Percentiles rank a stretch among this genome's conserved stretches.
phyloP scores from a whole-genome alignment of 306 rosid genomes.

The Trifolium fragiferum region DNA sequence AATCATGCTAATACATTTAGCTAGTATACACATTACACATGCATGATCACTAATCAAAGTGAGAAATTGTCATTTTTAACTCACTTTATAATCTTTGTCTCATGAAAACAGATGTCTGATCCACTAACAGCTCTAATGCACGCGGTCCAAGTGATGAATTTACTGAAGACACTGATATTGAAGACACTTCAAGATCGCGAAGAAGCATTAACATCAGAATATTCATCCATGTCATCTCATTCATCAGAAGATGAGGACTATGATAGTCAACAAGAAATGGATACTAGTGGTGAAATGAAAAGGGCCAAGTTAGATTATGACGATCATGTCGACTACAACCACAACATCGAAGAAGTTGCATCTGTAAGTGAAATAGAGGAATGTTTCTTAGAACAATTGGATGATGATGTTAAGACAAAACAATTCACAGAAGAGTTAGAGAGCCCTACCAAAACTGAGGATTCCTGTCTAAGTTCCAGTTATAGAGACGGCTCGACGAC shows the following conservation, averaged over 20 bases:
- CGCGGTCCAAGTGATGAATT: slow-evolving; percentile 98
- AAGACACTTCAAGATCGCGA: slow-evolving; percentile 78
- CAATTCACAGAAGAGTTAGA: slow-evolving; percentile 13
- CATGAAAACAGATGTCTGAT: slow-evolving; percentile 87
- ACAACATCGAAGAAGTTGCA: slow-evolving; percentile 58
- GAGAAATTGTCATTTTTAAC: background rate
- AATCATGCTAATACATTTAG: no score
- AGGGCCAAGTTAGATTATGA: slow-evolving; percentile 57
- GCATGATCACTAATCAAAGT: slow-evolving; percentile 14
- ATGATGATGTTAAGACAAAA: slow-evolving; percentile 49
- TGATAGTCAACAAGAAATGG: slow-evolving; percentile 82
- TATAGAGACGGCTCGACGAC: slow-evolving; percentile 49
- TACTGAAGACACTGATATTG: slow-evolving; percentile 83
- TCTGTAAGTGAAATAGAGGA: slow-evolving; percentile 43
- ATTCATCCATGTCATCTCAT: slow-evolving; percentile 78
- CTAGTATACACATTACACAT: no score
- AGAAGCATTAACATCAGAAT: slow-evolving; percentile 61
- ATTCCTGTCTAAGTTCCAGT: slow-evolving; percentile 49
- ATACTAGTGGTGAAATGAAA: slow-evolving; percentile 63
- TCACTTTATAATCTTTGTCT: slow-evolving; percentile 24
- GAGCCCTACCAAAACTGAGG: slow-evolving; percentile 56
- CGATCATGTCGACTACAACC: slow-evolving; percentile 52
- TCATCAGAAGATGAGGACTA: slow-evolving; percentile 73
- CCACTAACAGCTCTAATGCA: slow-evolving; percentile 97
- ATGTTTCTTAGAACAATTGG: slow-evolving; percentile 67